A percentile compares a stretch with the other conserved stretches of the same genome.
Conservation (phyloP, 2,329 filamentous ascomycete species). For the Orbilia oligospora region DNA sequence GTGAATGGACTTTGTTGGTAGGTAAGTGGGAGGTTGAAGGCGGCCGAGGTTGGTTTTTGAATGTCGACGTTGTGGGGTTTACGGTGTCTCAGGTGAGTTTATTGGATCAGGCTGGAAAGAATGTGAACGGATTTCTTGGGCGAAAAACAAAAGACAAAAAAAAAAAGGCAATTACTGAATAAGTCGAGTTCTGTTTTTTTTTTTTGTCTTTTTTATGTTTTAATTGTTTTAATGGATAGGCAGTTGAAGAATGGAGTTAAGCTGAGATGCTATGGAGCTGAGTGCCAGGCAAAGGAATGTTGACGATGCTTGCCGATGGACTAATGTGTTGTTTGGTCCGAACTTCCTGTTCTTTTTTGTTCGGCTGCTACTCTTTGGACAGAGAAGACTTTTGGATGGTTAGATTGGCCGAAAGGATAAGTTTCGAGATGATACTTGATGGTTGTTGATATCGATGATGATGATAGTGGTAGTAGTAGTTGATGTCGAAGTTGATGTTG, state of each 20-base stretch:
- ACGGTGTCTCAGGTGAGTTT: slow-evolving; percentile 18
- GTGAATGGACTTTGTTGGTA: slow-evolving; percentile 16
- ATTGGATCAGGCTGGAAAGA: slow-evolving; percentile 43
- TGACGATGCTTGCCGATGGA: slow-evolving; percentile 32
- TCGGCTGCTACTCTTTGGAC: slow-evolving; percentile 14
- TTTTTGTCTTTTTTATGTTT: background rate
- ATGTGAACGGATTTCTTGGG: slow-evolving; percentile 37
- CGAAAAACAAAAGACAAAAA: slow-evolving; percentile 10
- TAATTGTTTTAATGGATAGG: background rate
- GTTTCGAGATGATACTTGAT: background rate
- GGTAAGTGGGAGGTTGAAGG: slow-evolving; percentile 18
- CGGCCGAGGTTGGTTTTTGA: slow-evolving; percentile 23
- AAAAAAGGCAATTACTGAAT: slow-evolving; percentile 11
- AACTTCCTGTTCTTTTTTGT: background rate
- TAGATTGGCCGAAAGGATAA: background rate
- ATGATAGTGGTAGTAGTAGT: slow-evolving; percentile 58
- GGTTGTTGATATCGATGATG: slow-evolving; percentile 48
- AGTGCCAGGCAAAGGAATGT: slow-evolving; percentile 60
- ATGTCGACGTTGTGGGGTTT: slow-evolving; percentile 18
- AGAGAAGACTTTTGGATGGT: slow-evolving; percentile 1
- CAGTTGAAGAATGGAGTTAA: slow-evolving; percentile 30
- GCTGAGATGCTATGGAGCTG: slow-evolving; percentile 19
- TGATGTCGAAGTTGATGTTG: too few relatives aligned
- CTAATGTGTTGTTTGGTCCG: slow-evolving; percentile 4
- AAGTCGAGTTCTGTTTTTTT: background rate